Conservation (phyloP, 2,329 filamentous ascomycete genomes). For the Corynespora cassiicola region DNA sequence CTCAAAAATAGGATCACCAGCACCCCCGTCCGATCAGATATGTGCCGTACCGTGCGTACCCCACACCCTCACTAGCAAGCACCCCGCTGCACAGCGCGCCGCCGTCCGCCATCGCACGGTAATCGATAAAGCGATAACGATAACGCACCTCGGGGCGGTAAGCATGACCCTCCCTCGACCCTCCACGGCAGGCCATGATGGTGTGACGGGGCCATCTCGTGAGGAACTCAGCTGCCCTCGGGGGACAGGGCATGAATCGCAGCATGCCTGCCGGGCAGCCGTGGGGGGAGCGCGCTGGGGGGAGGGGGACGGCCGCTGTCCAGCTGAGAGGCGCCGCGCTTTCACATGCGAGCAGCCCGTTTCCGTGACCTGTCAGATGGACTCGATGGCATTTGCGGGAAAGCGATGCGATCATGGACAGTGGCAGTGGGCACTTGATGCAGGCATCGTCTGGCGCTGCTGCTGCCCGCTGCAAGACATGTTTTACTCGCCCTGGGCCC, state of each 20-base stretch:
- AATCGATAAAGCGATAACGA: conserved; percentile 27
- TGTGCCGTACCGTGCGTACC: conserved; percentile 8
- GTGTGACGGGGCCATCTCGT: conserved; percentile 36
- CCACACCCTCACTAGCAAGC: conserved; percentile 1
- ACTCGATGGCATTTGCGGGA: conserved; percentile 24
- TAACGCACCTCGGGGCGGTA: conserved; percentile 20
- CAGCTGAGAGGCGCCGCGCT: conserved; percentile 28
- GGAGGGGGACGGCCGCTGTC: conserved; percentile 21
- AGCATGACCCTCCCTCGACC: conserved; percentile 22
- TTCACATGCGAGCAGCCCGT: conserved; percentile 36
- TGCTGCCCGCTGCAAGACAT: conserved; percentile 37
- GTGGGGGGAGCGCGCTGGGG: no score
- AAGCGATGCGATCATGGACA: conserved; percentile 23
- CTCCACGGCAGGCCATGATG: conserved; percentile 21
- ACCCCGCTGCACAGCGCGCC: no score
- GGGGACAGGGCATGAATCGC: conserved; percentile 12
- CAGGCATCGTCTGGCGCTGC: conserved; percentile 27
- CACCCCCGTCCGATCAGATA: conserved; percentile 2
- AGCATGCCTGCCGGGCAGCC: conserved; percentile 11
- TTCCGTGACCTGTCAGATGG: conserved; percentile 18
- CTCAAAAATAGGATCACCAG: conserved; percentile 8
- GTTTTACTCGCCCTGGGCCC: conserved; percentile 31
- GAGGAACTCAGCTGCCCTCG: conserved; percentile 30
- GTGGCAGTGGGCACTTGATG: conserved; percentile 25
- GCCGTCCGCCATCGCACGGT: conserved; percentile 27